These are phyloP conservation scores for Penicillium griseofulvum DNA, from an alignment of 2,329 filamentous ascomycete species.

Conservation along the genomic window DNA sequence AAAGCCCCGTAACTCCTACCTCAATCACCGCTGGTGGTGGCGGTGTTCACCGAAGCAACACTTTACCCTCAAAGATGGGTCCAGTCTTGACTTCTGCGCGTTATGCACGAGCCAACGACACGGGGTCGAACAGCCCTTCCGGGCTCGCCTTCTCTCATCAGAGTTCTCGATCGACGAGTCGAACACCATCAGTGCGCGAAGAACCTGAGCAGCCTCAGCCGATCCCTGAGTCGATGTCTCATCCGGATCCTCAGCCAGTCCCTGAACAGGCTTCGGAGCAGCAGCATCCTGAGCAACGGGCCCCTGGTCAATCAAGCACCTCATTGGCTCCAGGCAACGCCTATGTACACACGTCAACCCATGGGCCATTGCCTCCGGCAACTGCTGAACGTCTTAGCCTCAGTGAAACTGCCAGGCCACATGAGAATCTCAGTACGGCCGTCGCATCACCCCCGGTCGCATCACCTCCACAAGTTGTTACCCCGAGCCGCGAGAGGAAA, in stretches of 20 bases:
- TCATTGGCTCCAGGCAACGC: slow-evolving; percentile 18
- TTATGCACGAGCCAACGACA: slow-evolving; percentile 60
- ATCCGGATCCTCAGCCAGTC: neutral
- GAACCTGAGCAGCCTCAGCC: slow-evolving; percentile 8
- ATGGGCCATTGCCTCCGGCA: slow-evolving; percentile 31
- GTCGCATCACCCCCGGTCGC: slow-evolving; percentile 39
- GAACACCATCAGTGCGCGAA: slow-evolving; percentile 23
- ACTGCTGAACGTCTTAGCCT: slow-evolving; percentile 16
- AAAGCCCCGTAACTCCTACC: slow-evolving; percentile 63
- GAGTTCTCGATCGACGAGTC: slow-evolving; percentile 32
- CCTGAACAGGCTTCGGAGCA: neutral
- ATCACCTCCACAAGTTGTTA: slow-evolving; percentile 45
- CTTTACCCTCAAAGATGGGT: slow-evolving; percentile 85
- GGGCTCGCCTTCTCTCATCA: slow-evolving; percentile 30
- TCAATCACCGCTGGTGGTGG: slow-evolving; percentile 52
- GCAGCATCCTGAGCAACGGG: slow-evolving; percentile 5
- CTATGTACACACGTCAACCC: slow-evolving; percentile 34
- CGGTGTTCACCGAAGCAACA: slow-evolving; percentile 79
- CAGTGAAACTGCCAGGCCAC: slow-evolving; percentile 15
- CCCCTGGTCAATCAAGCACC: slow-evolving; percentile 9
- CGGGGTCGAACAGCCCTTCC: slow-evolving; percentile 48
- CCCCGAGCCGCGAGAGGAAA: slow-evolving; percentile 64
- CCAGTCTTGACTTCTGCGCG: slow-evolving; percentile 66
- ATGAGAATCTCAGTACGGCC: slow-evolving; percentile 50
- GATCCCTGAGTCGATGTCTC: neutral